Base-by-base conservation (phyloP, 176 grass and related monocot genomes). In the Triticum timopheevii region DNA sequence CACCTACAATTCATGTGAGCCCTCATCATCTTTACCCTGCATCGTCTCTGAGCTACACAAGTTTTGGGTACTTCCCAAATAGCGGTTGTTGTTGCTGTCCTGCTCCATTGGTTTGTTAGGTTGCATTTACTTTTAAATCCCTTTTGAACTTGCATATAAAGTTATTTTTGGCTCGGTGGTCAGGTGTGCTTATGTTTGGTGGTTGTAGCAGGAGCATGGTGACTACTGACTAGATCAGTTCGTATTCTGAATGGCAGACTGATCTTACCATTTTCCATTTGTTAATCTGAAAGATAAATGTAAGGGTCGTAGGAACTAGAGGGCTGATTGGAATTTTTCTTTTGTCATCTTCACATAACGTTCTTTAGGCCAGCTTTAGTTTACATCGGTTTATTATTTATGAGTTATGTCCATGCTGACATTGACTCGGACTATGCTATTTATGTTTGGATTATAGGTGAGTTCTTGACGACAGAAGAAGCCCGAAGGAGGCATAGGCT, bases 381-480 rank as follows among this genome's bases (percentile, higher is more conserved):
- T 83, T 56, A 27, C 54, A 10, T 44, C 54, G 33, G 38, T 12
- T 35, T 11, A 45, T 31, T n/a, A 34, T 16, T 11, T 76, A 13
- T 19, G 82, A 13, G 13, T 25, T 75, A 76, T 24, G 42, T 75
- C 13, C 23, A 20, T 83, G 23, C 38, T 25, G 42, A 65, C 20
- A 34, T 56, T 12, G 40, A 42, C 35, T 76, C 13, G 61, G 2
- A 31, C 36, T 64, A 23, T 61, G 69, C 19, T 69, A 10, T 81
- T 13, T 49, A 1, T 69, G 31, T 68, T 56, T 83, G 10, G 19
- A 33, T 38, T 77, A 13, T 31, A 98, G 96, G 96, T 9, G 96
- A 98, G 72, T 92, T 94, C 67, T 85, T 98, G 86, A 94, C 90
- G 42, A 95, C 87, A 16, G 83, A 91, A 82, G 96, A 92, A 92